These are phyloP conservation scores for Protomyces arabidopsidicola DNA, from an alignment of 1,139 yeast genomes.

Conservation along the genomic window DNA sequence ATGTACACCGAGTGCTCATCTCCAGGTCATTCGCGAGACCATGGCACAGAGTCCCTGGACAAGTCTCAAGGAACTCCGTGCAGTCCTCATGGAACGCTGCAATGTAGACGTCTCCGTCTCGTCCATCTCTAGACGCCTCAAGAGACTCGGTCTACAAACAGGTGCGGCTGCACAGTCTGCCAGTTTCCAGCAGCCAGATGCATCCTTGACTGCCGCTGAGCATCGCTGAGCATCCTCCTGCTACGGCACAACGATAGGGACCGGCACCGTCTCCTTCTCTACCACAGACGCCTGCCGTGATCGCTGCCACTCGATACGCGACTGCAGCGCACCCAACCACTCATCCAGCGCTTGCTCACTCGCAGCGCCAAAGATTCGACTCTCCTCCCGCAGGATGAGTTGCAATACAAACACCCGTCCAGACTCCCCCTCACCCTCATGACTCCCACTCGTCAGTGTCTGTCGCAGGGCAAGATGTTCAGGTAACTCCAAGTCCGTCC, in stretches of 20 bases:
- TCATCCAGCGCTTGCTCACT: slow-evolving; percentile 9
- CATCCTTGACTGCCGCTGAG: no score
- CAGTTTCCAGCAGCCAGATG: neutral
- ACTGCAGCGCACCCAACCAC: slow-evolving; percentile 20
- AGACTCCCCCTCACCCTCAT: neutral
- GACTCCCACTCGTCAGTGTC: neutral
- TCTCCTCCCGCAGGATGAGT: neutral
- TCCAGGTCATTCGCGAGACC: neutral
- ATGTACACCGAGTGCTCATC: neutral
- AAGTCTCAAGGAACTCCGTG: neutral
- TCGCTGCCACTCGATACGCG: slow-evolving; percentile 11
- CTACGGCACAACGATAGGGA: no score
- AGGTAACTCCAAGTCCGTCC: neutral
- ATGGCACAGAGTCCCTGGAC: neutral
- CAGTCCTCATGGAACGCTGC: neutral
- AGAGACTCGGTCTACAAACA: neutral
- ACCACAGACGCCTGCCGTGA: neutral
- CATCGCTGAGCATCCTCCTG: no score
- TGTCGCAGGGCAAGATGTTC: neutral
- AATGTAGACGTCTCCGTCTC: neutral
- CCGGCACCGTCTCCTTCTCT: no score
- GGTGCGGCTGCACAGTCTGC: neutral
- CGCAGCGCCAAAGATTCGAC: neutral
- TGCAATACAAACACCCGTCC: neutral
- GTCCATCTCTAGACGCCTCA: neutral